Conservation (phyloP, 768 basidiomycete genomes). For the Nevesoporus exiguus region DNA sequence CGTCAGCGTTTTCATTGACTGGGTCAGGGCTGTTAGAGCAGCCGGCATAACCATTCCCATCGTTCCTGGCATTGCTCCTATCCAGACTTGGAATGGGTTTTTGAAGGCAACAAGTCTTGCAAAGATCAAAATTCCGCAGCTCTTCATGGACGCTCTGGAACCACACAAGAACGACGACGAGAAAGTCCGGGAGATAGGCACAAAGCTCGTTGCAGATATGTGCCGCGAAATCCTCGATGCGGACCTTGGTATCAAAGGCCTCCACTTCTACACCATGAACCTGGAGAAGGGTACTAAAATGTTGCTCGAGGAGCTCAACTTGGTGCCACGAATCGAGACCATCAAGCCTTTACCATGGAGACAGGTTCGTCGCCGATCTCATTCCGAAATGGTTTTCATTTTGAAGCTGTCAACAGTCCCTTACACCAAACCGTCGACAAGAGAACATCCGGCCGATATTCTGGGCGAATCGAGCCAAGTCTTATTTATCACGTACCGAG, state of each 20-base stretch:
- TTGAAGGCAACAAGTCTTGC: slow-evolving; percentile 76
- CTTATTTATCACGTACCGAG: slow-evolving; percentile 93
- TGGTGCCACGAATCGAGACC: slow-evolving; percentile 85
- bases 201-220: slow-evolving; percentile 93
- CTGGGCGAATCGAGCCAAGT: slow-evolving; percentile 96
- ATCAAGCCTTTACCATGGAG: slow-evolving; percentile 97
- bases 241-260: slow-evolving; percentile 77
- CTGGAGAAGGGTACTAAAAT: slow-evolving; percentile 93
- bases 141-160: slow-evolving; percentile 71
- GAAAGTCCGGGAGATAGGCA: slow-evolving; percentile 88
- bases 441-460: slow-evolving; percentile 98
- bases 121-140: slow-evolving; percentile 74
- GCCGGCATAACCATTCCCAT: slow-evolving; percentile 89
- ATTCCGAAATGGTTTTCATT: not conserved
- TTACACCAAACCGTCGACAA: slow-evolving; percentile 86
- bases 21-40: slow-evolving; percentile 80
- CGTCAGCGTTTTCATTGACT: slow-evolving; percentile 82
- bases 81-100: slow-evolving; percentile 97
- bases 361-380: slow-evolving; percentile 53
- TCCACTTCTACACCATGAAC: slow-evolving; percentile 98
- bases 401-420: slow-evolving; percentile 49
- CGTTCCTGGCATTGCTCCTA: slow-evolving; percentile 91
- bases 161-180: slow-evolving; percentile 92
- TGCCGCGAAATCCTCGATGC: slow-evolving; percentile 81
- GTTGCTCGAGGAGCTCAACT: slow-evolving; percentile 87